phyloP scores from a whole-genome alignment of 2,329 filamentous ascomycete genomes.

The Lachnellula arida region DNA sequence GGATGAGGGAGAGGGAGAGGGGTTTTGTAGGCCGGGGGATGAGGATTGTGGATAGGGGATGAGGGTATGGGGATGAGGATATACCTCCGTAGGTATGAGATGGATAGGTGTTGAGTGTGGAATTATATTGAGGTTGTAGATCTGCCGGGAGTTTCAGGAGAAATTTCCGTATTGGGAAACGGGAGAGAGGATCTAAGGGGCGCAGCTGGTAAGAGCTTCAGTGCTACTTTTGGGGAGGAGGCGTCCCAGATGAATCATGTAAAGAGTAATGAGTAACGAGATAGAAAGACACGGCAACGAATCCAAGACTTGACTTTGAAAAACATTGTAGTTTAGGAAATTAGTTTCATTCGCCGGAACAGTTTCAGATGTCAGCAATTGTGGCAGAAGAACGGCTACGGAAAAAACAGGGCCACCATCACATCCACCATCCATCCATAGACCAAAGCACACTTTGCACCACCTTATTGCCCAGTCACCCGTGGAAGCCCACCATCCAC shows the following conservation, averaged over 20 bases:
- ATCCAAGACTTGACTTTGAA: background rate
- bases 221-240: no score
- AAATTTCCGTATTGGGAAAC: no score
- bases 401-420: conserved; percentile 8
- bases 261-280: background rate
- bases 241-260: no score
- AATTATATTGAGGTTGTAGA: background rate
- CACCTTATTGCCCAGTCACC: conserved; percentile 1
- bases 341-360: conserved; percentile 18
- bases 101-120: background rate
- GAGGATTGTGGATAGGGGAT: conserved; percentile 13
- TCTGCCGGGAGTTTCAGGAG: no score
- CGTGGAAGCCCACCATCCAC: background rate
- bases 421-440: background rate
- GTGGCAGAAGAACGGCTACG: conserved; percentile 19
- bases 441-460: background rate
- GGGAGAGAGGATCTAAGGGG: no score
- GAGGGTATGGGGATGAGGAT: background rate
- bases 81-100: background rate
- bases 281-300: background rate
- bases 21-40: conserved; percentile 14
- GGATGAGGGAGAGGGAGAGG: conserved; percentile 1
- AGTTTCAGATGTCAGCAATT: conserved; percentile 18
- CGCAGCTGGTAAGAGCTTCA: no score
- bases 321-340: conserved; percentile 13